phyloP scores from a whole-genome alignment of 352 stramenopile genomes.

The Globisporangium barbulae region DNA sequence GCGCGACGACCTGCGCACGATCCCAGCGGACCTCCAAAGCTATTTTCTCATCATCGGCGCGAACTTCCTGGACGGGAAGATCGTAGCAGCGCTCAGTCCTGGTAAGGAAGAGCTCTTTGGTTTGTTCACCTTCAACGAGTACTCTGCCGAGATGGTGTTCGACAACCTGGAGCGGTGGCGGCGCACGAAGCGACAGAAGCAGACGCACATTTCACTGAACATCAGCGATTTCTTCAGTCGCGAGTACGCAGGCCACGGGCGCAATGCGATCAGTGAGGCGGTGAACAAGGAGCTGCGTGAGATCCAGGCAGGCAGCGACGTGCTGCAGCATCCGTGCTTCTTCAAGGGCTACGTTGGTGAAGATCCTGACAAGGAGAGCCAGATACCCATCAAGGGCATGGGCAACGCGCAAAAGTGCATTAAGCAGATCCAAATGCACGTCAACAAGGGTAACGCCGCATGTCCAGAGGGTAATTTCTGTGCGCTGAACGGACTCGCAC shows the following conservation, averaged over 20 bases:
- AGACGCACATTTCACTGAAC: conserved; percentile 57
- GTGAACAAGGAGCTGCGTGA: conserved; percentile 32
- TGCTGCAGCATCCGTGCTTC: conserved; percentile 49
- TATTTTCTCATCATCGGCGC: conserved; percentile 59
- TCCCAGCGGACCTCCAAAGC: conserved; percentile 33
- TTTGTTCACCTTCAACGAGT: conserved; percentile 44
- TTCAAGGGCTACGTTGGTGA: conserved; percentile 19
- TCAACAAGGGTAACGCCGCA: conserved; percentile 44
- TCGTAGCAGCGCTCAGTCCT: conserved; percentile 46
- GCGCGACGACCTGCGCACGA: conserved; percentile 42
- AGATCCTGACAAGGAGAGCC: not conserved
- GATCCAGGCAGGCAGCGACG: conserved; percentile 2
- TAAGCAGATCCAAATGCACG: conserved; percentile 30
- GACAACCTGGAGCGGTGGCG: conserved; percentile 67
- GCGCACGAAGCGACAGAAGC: conserved; percentile 53
- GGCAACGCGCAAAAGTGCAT: conserved; percentile 51
- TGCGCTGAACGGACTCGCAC: conserved; percentile 35
- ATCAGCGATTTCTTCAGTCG: conserved; percentile 62
- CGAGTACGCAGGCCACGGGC: conserved; percentile 44
- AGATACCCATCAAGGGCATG: conserved; percentile 27
- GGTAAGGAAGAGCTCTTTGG: conserved; percentile 55
- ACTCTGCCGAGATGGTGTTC: conserved; percentile 48
- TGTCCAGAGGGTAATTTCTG: conserved; percentile 58
- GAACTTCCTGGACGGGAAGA: conserved; percentile 56
- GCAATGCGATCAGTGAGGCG: conserved; percentile 17